phyloP scores from a whole-genome alignment of 345 rosid genomes.

The Ceriops zippeliana region DNA sequence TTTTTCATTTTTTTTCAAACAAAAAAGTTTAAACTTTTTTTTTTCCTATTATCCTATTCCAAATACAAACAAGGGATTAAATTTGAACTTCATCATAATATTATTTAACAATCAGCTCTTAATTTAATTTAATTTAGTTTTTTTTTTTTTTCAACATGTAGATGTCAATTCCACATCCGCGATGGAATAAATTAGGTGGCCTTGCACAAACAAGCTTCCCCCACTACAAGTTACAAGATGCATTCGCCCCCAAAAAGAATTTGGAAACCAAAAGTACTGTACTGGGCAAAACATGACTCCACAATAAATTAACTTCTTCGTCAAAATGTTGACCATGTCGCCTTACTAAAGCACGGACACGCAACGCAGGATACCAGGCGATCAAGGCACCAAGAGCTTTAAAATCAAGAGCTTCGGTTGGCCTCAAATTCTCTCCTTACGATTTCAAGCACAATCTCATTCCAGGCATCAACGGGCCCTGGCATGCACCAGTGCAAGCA shows the following conservation, averaged over 20 bases:
- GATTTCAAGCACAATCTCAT: constrained; percentile 78
- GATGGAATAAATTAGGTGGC: too few species aligned
- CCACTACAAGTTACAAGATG: neutral
- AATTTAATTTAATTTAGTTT: constrained; percentile 10
- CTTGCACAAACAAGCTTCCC: neutral
- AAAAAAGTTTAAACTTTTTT: too few species aligned
- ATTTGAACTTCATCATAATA: neutral
- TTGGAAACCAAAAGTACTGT: neutral
- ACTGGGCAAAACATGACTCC: constrained; percentile 1
- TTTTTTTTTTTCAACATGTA: constrained; percentile 7
- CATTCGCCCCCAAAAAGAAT: constrained; percentile 2
- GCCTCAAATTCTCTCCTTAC: constrained; percentile 65
- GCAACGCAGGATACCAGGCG: constrained; percentile 1
- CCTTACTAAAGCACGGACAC: constrained; percentile 2
- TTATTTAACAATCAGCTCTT: neutral
- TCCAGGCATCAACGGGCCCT: constrained; percentile 95
- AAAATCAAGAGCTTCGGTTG: constrained; percentile 18
- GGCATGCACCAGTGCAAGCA: constrained; percentile 99
- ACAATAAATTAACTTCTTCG: neutral
- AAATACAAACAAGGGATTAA: too few species aligned
- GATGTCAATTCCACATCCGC: neutral
- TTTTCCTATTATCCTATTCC: too few species aligned
- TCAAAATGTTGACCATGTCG: constrained; percentile 2
- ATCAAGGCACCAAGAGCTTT: constrained; percentile 15
- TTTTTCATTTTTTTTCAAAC: too few species aligned